Evolutionary conservation across 2,329 filamentous ascomycete genomes (phyloP).

Genomic region (Neoarthrinium moseri): DNA sequence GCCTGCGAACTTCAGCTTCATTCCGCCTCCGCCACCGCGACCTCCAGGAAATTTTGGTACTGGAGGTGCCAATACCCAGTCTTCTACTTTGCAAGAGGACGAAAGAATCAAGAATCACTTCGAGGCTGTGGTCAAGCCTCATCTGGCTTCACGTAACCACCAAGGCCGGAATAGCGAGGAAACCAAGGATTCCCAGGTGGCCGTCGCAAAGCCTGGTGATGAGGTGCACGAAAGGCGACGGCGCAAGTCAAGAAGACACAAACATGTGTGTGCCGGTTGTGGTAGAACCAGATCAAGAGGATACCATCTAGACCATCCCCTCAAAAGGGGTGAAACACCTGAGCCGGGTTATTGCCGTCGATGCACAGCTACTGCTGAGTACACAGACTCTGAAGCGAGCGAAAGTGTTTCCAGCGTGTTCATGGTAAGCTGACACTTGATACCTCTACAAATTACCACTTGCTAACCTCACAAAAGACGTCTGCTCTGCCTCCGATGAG

Average conservation of each 20-base stretch:
- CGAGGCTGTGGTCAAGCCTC: neutral
- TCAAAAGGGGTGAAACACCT: slow-evolving; percentile 7
- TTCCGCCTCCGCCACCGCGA: neutral
- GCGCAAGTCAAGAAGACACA: neutral
- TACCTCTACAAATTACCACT: neutral
- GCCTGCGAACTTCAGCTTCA: neutral
- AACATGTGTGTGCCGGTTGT: slow-evolving; percentile 12
- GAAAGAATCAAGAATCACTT: neutral
- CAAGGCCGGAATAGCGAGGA: too few relatives aligned
- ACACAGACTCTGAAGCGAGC: slow-evolving; percentile 12
- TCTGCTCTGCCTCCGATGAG: neutral
- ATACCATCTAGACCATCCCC: slow-evolving; percentile 12
- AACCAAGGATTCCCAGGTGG: neutral
- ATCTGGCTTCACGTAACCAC: neutral
- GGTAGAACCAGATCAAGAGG: slow-evolving; percentile 11
- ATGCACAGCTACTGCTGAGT: slow-evolving; percentile 9
- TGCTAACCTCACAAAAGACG: neutral
- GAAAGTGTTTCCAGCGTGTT: neutral
- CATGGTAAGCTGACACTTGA: neutral
- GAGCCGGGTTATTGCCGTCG: slow-evolving; percentile 10
- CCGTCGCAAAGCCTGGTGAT: too few relatives aligned
- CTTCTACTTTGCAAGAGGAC: neutral
- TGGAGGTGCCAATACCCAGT: neutral
- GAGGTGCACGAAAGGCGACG: too few relatives aligned
- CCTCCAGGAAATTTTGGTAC: neutral